Base-by-base conservation (phyloP, 2,329 filamentous ascomycete genomes). In the Ascochyta koolunga region DNA sequence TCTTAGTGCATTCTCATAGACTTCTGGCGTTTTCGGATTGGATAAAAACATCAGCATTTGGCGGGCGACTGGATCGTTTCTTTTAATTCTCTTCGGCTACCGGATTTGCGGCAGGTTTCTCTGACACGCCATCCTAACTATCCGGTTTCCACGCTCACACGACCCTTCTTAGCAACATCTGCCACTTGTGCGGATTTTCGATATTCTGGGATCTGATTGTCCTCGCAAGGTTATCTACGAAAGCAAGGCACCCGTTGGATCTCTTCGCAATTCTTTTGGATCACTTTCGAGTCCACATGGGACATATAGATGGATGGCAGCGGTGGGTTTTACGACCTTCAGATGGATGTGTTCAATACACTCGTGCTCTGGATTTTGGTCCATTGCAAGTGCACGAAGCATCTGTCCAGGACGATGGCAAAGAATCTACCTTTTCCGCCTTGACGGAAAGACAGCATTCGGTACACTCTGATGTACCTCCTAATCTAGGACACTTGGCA, bases 21-120 rank as follows among this genome's bases (percentile, higher is more conserved):
- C 56, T 64, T 47, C 37, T 38, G 65, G 65, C 63, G 63, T 65
- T 67, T 41, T 31, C 31, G 48, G 60, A 54, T 50, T 58, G 43
- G 56, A 61, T 48, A 60, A 67, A 65, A 66, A 56, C 61, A 54
- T 65, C 47, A 66, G 65, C 65, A 67, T 67, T 47, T 52, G 56
- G 61, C 55, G 54, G 63, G 61, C 51, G 53, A 60, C 54, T 60
- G 61, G 43, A 42, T 33, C 29, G 57, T 42, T 49, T 47, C 35
- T 55, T 50, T 38, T 42, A 35, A 51, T 57, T 40, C 18, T 37
- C 18, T 53, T 47, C 33, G 33, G 40, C 27, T 21, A 31, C 46
- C 36, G 51, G 51, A 45, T 54, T 54, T 50, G 45, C 36, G 51
- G 45, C 45, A 48, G 40, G 41, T 45, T 45, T 40, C 22, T 33